Base-by-base conservation (phyloP, 345 rosid genomes). In the Gossypium thurberi region DNA sequence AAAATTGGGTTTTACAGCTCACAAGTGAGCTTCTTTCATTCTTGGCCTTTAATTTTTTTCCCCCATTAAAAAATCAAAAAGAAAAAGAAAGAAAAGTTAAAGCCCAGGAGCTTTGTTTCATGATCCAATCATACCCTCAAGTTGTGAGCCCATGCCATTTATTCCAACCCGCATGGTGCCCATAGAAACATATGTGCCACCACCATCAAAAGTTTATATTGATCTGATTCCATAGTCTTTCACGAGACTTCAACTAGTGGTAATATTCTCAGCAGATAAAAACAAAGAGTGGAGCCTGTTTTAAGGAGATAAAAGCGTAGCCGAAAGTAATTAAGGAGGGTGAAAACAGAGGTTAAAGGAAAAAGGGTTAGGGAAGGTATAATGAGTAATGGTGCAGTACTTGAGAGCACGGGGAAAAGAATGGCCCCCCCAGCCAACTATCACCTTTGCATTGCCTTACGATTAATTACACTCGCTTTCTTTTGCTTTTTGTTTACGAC, bases 81-180 rank as follows among this genome's bases (percentile, higher is more conserved):
- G 57, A 58, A n/a, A 46, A 51, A 71, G 42, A 69, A 79, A 70
- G 10, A 21, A 21, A 21, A 77, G 80, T 73, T 46, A 9, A 77
- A 79, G 76, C 78, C 80, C 88, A 81, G 87, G 82, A 83, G 88
- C 83, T 61, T 56, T 80, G 78, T 75, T 80, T 85, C 76, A 74
- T 71, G 83, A 77, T 81, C 82, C 77, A 81, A 87, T 85, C 83
- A 87, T 79, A 33, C 75, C 68, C 13, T 76, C 85, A 78, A 75
- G 82, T 76, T 23, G 78, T 60, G 48, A 57, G 71, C 78, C 80
- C 57, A 11, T 53, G 40, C 40, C 40, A 33, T 33, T 33, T 4
- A 33, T 33, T 4, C 40, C 40, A 33, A 5, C 7, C 40, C 7
- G 40, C 40, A 33, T 33, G 6, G 40, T 5, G 40, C 40, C 40